These are phyloP conservation scores for Claviceps capensis DNA, from an alignment of 2,329 filamentous ascomycete species.

Conservation along the genomic window DNA sequence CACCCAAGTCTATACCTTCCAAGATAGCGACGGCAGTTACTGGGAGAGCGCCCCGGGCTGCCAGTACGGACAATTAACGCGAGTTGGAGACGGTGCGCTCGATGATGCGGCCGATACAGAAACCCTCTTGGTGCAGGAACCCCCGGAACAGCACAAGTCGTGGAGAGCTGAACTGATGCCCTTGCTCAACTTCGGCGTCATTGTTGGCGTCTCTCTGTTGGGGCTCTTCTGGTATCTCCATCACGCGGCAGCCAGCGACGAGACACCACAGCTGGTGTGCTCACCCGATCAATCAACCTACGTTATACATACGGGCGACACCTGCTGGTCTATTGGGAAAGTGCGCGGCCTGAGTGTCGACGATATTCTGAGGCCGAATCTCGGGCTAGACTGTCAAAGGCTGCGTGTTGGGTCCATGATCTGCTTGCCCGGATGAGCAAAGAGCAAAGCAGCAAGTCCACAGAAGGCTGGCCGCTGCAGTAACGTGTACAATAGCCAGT, in stretches of 20 bases:
- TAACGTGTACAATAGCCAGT: background rate
- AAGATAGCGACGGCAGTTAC: constrained; percentile 30
- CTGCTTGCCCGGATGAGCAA: constrained; percentile 25
- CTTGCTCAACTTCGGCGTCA: constrained; percentile 44
- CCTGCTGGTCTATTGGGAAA: constrained; percentile 39
- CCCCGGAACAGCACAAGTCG: constrained; percentile 20
- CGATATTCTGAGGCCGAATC: constrained; percentile 30
- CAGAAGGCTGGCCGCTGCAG: background rate
- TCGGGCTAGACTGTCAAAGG: constrained; percentile 31
- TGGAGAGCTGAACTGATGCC: constrained; percentile 39
- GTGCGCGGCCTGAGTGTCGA: constrained; percentile 28
- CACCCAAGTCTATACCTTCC: constrained; percentile 37
- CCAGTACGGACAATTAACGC: constrained; percentile 33
- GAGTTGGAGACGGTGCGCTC: constrained; percentile 18
- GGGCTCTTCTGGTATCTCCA: constrained; percentile 35
- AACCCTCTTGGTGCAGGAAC: constrained; percentile 16
- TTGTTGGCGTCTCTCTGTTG: constrained; percentile 37
- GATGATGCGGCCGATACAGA: constrained; percentile 16
- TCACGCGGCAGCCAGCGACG: constrained; percentile 12
- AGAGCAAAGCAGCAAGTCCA: background rate
- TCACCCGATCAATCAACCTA: constrained; percentile 23
- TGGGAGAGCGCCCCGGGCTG: constrained; percentile 38
- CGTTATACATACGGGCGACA: constrained; percentile 31
- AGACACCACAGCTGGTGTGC: constrained; percentile 5
- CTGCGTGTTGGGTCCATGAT: constrained; percentile 28